Evolutionary conservation across 169 alveolate species (phyloP).

Genomic region (Blepharisma undulans): DNA sequence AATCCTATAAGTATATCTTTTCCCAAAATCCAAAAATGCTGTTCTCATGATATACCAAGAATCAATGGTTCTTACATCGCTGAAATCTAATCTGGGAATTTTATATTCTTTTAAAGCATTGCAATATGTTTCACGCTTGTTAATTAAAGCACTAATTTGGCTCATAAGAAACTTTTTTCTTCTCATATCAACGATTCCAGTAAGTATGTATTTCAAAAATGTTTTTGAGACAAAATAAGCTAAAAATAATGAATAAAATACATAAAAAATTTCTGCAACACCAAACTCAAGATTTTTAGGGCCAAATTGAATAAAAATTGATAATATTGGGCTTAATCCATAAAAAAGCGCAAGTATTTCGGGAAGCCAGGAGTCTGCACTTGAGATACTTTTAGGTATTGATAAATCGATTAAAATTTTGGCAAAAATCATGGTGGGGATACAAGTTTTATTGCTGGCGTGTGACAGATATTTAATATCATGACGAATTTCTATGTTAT

Average conservation of each 20-base stretch:
- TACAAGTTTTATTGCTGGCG: not conserved
- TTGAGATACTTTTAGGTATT: not conserved
- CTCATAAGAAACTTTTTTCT: not conserved
- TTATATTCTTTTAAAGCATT: not conserved
- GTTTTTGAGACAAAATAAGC: not conserved
- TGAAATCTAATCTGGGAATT: not conserved
- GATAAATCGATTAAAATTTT: not conserved
- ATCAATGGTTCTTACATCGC: not conserved
- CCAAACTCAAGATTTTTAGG: not conserved
- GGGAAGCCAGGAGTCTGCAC: not conserved
- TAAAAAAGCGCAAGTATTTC: not conserved
- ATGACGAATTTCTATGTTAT: not conserved
- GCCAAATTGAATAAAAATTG: not conserved
- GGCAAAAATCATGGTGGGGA: not conserved
- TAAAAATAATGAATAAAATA: not conserved
- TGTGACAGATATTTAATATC: not conserved
- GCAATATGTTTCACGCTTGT: not conserved
- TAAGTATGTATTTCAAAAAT: not conserved
- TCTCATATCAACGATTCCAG: constrained; percentile 5
- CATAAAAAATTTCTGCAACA: not conserved
- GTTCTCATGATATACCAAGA: constrained; percentile 11
- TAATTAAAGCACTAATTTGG: not conserved
- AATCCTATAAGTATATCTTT: constrained; percentile 7
- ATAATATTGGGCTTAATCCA: not conserved
- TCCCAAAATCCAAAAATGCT: constrained; percentile 18